phyloP scores from a whole-genome alignment of 176 grass and related monocot genomes.

The Pontederia crassipes region DNA sequence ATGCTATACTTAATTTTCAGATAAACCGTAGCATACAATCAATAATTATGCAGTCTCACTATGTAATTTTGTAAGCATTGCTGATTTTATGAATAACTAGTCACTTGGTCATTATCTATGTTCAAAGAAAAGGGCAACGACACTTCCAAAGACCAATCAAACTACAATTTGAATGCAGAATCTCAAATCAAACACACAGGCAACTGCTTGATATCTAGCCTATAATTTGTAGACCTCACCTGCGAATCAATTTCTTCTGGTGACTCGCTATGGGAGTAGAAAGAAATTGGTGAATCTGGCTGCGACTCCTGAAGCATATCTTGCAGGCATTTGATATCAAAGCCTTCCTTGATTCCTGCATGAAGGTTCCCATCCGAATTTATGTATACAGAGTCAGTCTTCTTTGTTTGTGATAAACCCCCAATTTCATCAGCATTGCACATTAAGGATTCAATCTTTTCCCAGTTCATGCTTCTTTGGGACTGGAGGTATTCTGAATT shows the following conservation, averaged over 20 bases:
- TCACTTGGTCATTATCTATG: too few species aligned
- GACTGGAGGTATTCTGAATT: conserved; percentile 6
- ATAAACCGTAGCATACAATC: too few species aligned
- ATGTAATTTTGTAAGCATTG: too few species aligned
- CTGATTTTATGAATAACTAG: too few species aligned
- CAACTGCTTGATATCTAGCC: neutral
- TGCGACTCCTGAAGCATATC: conserved; percentile 87
- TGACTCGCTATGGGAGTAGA: conserved; percentile 55
- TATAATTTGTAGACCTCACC: conserved; percentile 21
- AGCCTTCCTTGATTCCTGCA: conserved; percentile 51
- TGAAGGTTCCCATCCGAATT: conserved; percentile 28
- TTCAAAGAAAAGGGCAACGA: too few species aligned
- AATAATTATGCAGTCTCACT: too few species aligned
- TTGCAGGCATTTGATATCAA: conserved; percentile 83
- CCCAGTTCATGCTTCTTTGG: conserved; percentile 7
- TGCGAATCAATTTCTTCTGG: conserved; percentile 51
- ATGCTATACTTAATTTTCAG: too few species aligned
- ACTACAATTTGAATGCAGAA: too few species aligned
- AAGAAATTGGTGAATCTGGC: conserved; percentile 61
- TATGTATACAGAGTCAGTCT: conserved; percentile 24
- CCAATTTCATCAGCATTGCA: conserved; percentile 17
- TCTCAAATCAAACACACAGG: too few species aligned
- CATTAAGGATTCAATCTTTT: conserved; percentile 16
- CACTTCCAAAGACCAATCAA: too few species aligned
- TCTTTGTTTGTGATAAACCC: conserved; percentile 35